Conservation (phyloP, 2,329 filamentous ascomycete species). For the Clonostachys solani region DNA sequence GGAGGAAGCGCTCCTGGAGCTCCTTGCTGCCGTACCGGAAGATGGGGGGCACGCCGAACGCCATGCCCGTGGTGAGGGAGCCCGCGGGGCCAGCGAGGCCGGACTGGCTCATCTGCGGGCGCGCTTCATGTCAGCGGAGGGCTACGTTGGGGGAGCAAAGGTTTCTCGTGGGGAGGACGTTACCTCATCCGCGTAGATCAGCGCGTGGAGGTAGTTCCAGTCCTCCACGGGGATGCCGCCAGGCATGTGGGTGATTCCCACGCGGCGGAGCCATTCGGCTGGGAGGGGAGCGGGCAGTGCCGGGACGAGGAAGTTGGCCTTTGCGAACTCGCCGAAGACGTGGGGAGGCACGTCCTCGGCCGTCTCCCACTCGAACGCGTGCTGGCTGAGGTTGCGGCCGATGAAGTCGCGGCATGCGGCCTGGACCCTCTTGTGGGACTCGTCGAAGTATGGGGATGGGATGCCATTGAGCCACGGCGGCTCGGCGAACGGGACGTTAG, state of each 20-base stretch:
- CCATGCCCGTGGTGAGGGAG: conserved; percentile 67
- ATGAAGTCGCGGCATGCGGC: conserved; percentile 64
- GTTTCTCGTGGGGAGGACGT: not conserved
- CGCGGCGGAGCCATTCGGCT: conserved; percentile 59
- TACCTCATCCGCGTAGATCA: conserved; percentile 62
- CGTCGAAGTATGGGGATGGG: conserved; percentile 67
- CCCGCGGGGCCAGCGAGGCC: conserved; percentile 61
- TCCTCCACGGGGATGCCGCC: conserved; percentile 67
- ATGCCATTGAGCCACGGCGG: conserved; percentile 67
- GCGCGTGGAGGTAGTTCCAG: conserved; percentile 67
- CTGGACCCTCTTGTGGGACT: conserved; percentile 63
- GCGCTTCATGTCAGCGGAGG: not conserved
- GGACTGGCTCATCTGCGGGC: conserved; percentile 53
- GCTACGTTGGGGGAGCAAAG: not conserved
- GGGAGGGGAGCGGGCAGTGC: conserved; percentile 66
- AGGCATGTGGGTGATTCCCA: conserved; percentile 63
- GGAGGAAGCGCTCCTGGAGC: conserved; percentile 63
- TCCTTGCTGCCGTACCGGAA: conserved; percentile 61
- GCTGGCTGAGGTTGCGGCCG: conserved; percentile 53
- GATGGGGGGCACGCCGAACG: conserved; percentile 68
- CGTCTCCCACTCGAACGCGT: conserved; percentile 68
- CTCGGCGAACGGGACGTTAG: conserved; percentile 59
- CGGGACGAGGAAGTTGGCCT: conserved; percentile 66
- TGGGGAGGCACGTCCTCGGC: conserved; percentile 58
- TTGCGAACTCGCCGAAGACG: conserved; percentile 61